Evolutionary conservation across 176 grass and related monocot species (phyloP), one percentile per base, ranked within the genome.

Genomic region (Oryza meridionalis): DNA sequence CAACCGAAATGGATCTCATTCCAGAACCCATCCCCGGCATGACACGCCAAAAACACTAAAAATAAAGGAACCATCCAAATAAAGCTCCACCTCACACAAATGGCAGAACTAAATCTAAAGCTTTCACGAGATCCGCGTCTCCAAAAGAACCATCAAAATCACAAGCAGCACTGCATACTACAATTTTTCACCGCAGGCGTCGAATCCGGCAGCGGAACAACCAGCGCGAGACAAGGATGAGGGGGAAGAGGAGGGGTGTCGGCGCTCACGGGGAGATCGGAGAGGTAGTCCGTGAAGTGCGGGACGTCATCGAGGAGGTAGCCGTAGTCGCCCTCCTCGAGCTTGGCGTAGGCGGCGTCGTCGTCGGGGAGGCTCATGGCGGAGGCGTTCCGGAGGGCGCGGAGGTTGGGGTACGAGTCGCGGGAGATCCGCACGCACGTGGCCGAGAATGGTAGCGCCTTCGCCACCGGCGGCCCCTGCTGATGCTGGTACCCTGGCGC

Each of bases 291-390:
- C 27, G 77, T 89, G 85, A 98, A 72, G 77, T 98, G 96, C 79
- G 76, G 93, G 7, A 98, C 96, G 77, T 98, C 96, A 70, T 98
- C 96, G 72, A 98, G 91, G 79, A 98, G 77, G 84, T 96, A 98
- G 16, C 96, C 96, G 87, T 42, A 85, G 27, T 96, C 93, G 12
- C 96, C 96, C 17, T 89, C 77, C 11, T 92, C 65, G 74, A 86
- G 72, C 77, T 98, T 98, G 61, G 73, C 69, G 69, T 55, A 83
- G 55, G 66, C 81, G 24, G 79, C 86, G 46, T 82, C 92, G 15
- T 85, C 92, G 46, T 88, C 72, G 55, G 68, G 86, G 77, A 85
- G 62, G 44, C 8, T 27, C 59, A 32, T 29, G 42, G 67, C 15
- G 25, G 89, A 84, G 38, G 89, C 70, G 59, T 86, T 87, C 47